These are phyloP conservation scores for Osmanthus fragrans DNA, from an alignment of 257 asterid species.

Conservation along the genomic window DNA sequence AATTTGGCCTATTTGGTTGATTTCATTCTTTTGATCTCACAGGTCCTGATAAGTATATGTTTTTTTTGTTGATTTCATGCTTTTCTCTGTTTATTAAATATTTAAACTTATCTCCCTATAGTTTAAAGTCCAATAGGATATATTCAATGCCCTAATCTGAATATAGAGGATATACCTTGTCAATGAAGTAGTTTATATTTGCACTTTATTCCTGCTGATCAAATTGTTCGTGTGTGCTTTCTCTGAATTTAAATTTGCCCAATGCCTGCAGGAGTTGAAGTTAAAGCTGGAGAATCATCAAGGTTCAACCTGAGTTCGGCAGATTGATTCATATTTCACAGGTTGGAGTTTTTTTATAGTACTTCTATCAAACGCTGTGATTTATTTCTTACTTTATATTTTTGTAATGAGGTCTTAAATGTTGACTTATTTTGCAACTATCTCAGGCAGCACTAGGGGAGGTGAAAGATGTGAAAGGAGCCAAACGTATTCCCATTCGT, in stretches of 20 bases:
- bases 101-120: background rate
- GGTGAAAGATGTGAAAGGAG: conserved; percentile 48
- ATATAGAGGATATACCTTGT: background rate
- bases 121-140: background rate
- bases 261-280: conserved; percentile 60
- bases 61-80: background rate
- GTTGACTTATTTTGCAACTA: background rate
- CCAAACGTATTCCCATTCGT: conserved; percentile 44
- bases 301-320: conserved; percentile 42
- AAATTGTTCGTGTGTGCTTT: background rate
- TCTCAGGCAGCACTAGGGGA: conserved; percentile 70
- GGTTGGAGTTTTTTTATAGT: conserved; percentile 29
- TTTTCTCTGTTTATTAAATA: background rate
- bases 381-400: background rate
- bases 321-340: conserved; percentile 68
- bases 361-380: background rate
- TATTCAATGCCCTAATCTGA: background rate
- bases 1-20: background rate
- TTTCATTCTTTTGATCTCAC: background rate
- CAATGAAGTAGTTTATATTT: background rate
- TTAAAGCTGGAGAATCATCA: conserved; percentile 52
- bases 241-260: background rate
- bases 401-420: background rate
- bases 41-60: background rate
- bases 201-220: background rate